These are phyloP conservation scores for Paspalum notatum DNA, from an alignment of 176 grass and related monocot genomes.

Conservation along the genomic window DNA sequence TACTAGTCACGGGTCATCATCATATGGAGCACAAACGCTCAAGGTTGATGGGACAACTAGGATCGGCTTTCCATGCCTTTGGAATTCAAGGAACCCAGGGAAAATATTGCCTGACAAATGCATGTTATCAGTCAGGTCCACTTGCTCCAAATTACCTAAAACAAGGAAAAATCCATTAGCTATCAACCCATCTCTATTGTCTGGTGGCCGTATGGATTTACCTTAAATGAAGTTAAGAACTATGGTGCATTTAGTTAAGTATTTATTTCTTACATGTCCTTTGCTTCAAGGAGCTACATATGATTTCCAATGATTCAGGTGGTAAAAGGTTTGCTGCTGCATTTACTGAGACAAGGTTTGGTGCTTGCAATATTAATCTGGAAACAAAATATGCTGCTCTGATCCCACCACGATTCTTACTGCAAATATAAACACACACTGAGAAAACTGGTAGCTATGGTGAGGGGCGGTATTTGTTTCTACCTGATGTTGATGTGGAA, in stretches of 20 bases:
- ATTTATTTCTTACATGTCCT: constrained; percentile 38
- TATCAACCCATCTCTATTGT: background rate
- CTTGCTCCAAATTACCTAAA: constrained; percentile 51
- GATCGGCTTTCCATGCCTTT: constrained; percentile 50
- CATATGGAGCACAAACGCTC: constrained; percentile 32
- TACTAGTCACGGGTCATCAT: constrained; percentile 47
- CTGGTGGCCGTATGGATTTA: background rate
- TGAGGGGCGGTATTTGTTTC: background rate
- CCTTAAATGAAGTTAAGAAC: background rate
- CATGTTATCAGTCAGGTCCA: constrained; percentile 50
- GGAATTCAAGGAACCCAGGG: constrained; percentile 44
- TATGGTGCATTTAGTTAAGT: background rate
- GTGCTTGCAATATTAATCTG: constrained; percentile 49
- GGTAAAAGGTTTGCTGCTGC: constrained; percentile 56
- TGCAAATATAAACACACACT: constrained; percentile 31
- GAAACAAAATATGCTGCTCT: constrained; percentile 48
- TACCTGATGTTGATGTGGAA: constrained; percentile 73
- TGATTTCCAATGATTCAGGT: constrained; percentile 56
- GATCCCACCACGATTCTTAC: constrained; percentile 62
- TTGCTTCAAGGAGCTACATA: constrained; percentile 47
- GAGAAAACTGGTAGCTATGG: background rate
- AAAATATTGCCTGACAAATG: constrained; percentile 37
- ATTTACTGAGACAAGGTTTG: constrained; percentile 48
- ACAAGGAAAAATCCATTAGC: background rate
- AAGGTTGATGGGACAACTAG: constrained; percentile 33